Percentiles rank a stretch among this genome's conserved stretches.
phyloP scores from a whole-genome alignment of 2,329 filamentous ascomycete species.

The Lomentospora prolificans region DNA sequence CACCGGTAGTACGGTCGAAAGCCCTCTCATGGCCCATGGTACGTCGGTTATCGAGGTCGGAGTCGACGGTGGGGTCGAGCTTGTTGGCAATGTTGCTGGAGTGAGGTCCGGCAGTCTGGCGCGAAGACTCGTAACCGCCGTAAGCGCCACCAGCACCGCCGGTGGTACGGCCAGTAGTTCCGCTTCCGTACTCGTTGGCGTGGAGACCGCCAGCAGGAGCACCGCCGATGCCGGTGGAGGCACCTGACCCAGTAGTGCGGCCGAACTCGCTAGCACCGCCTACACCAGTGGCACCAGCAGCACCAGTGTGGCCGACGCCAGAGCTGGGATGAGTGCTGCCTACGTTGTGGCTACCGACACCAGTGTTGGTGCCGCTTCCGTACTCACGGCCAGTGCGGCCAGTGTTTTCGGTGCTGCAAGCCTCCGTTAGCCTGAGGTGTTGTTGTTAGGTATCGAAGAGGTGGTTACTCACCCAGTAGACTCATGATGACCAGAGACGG shows the following conservation, averaged over 20 bases:
- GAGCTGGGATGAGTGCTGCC: constrained; percentile 11
- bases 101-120: constrained; percentile 32
- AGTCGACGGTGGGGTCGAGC: constrained; percentile 45
- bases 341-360: background rate
- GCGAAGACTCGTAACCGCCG: constrained; percentile 19
- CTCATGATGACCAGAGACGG: background rate
- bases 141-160: constrained; percentile 11
- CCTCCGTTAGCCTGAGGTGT: background rate
- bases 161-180: constrained; percentile 15
- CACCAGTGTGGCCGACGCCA: background rate
- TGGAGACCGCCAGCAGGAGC: constrained; percentile 6
- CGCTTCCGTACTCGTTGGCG: constrained; percentile 9
- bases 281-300: background rate
- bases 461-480: background rate
- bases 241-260: background rate
- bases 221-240: background rate
- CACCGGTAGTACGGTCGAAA: constrained; percentile 2
- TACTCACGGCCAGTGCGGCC: background rate
- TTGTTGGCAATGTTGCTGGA: constrained; percentile 44
- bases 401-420: background rate
- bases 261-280: background rate
- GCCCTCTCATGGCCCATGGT: constrained; percentile 45
- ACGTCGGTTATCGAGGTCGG: constrained; percentile 42
- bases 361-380: background rate
- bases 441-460: too few relatives aligned